phyloP scores from a whole-genome alignment of 2,329 filamentous ascomycete species.

The Ascochyta pisi region DNA sequence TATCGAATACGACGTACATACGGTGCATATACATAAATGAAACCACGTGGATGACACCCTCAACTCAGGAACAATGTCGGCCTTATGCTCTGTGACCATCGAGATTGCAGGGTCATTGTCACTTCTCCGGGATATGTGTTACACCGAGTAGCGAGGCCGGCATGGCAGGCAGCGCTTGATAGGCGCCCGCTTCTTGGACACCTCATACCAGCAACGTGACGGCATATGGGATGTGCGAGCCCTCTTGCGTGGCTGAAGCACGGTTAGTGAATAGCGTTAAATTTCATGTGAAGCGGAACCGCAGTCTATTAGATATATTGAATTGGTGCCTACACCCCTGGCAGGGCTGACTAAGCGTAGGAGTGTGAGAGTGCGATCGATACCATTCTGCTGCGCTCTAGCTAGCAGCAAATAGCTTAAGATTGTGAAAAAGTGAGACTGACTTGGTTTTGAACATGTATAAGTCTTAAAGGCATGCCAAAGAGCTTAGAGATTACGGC shows the following conservation, averaged over 20 bases:
- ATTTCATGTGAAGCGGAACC: background rate
- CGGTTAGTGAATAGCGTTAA: background rate
- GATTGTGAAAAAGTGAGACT: background rate
- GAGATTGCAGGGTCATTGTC: background rate
- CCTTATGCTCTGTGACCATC: constrained; percentile 10
- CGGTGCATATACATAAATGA: constrained; percentile 5
- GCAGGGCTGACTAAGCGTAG: background rate
- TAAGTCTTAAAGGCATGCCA: too few relatives aligned
- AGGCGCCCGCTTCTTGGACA: constrained; percentile 9
- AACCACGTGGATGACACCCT: constrained; percentile 14
- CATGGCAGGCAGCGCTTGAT: constrained; percentile 8
- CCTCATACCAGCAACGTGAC: background rate
- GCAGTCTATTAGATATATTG: background rate
- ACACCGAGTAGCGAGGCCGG: constrained; percentile 10
- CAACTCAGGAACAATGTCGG: constrained; percentile 10
- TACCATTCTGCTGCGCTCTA: background rate
- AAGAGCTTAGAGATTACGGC: too few relatives aligned
- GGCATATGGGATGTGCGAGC: background rate
- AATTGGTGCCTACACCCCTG: background rate
- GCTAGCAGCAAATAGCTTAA: background rate
- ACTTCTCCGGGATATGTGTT: background rate
- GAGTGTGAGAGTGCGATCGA: background rate
- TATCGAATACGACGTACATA: background rate
- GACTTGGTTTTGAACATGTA: too few relatives aligned
- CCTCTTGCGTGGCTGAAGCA: background rate